Evolutionary conservation across 2,329 filamentous ascomycete genomes (phyloP).

Genomic region (Fusarium sp.): DNA sequence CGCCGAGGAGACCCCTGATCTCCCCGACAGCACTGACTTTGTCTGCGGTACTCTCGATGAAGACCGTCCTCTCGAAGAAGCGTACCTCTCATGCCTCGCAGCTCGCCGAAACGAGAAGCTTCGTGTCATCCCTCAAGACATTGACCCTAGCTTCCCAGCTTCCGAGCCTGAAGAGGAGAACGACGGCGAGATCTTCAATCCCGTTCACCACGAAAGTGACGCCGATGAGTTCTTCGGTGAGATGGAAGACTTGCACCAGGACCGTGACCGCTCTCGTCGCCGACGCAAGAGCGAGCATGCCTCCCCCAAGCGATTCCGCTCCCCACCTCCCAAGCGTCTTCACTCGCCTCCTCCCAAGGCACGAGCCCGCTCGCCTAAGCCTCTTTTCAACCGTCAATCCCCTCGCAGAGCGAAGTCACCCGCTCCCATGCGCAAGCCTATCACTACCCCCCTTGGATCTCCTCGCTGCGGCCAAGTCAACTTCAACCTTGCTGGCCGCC

Average conservation of each 20-base stretch:
- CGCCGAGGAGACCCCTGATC: slow-evolving; percentile 74
- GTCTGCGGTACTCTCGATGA: slow-evolving; percentile 98
- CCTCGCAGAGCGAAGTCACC: slow-evolving; percentile 78
- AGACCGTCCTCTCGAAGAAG: slow-evolving; percentile 92
- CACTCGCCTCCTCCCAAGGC: slow-evolving; percentile 58
- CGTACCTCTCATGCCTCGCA: slow-evolving; percentile 87
- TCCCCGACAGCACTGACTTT: slow-evolving; percentile 98
- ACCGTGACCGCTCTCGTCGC: slow-evolving; percentile 62
- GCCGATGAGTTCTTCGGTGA: slow-evolving; percentile 76
- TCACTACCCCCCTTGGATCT: slow-evolving; percentile 53
- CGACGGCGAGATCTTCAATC: slow-evolving; percentile 74
- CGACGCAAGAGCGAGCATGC: slow-evolving; percentile 64
- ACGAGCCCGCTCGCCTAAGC: slow-evolving; percentile 63
- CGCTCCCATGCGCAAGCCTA: slow-evolving; percentile 70
- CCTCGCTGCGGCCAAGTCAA: slow-evolving; percentile 56
- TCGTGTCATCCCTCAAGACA: slow-evolving; percentile 89
- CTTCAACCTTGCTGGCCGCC: slow-evolving; percentile 63
- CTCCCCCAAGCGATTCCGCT: slow-evolving; percentile 59
- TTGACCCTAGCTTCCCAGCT: slow-evolving; percentile 96
- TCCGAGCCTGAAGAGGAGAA: slow-evolving; percentile 91
- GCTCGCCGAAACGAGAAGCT: slow-evolving; percentile 85
- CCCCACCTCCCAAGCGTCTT: slow-evolving; percentile 54
- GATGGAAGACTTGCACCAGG: slow-evolving; percentile 73
- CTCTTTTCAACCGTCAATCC: slow-evolving; percentile 75
- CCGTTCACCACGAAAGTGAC: slow-evolving; percentile 72